Conservation (phyloP, 495 filamentous ascomycete genomes). For the Cladorrhinum samala region DNA sequence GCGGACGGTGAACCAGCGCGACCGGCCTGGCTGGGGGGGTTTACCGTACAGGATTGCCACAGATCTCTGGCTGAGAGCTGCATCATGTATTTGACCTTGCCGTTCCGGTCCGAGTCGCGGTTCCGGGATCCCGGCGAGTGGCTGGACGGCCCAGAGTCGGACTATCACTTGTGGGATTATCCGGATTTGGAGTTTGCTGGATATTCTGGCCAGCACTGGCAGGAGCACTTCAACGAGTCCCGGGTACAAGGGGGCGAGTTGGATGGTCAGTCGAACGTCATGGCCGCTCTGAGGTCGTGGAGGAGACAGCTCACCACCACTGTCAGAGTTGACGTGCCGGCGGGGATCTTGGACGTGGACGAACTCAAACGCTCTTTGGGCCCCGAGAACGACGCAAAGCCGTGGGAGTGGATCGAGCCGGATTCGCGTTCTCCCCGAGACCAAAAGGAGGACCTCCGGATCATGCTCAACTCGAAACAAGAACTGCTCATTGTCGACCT, state of each 20-base stretch:
- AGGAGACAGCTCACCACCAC: background rate
- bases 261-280: background rate
- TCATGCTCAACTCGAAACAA: background rate
- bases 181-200: conserved; percentile 3
- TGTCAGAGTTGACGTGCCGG: background rate
- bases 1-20: background rate
- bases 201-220: conserved; percentile 5
- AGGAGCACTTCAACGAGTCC: background rate
- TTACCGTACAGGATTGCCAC: conserved; percentile 11
- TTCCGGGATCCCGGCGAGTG: background rate
- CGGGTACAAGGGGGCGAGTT: background rate
- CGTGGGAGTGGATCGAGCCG: no score
- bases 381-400: background rate
- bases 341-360: background rate
- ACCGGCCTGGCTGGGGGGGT: conserved; percentile 14
- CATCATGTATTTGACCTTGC: conserved; percentile 13
- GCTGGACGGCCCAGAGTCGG: background rate
- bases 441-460: background rate
- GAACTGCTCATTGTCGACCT: background rate
- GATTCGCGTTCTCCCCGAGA: no score
- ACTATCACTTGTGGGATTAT: conserved; percentile 7
- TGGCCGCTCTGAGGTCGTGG: background rate
- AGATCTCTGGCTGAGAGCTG: conserved; percentile 13
- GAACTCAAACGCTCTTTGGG: background rate
- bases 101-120: background rate